Base-by-base conservation (phyloP, 768 basidiomycete genomes). In the Tephrocybe rancida region DNA sequence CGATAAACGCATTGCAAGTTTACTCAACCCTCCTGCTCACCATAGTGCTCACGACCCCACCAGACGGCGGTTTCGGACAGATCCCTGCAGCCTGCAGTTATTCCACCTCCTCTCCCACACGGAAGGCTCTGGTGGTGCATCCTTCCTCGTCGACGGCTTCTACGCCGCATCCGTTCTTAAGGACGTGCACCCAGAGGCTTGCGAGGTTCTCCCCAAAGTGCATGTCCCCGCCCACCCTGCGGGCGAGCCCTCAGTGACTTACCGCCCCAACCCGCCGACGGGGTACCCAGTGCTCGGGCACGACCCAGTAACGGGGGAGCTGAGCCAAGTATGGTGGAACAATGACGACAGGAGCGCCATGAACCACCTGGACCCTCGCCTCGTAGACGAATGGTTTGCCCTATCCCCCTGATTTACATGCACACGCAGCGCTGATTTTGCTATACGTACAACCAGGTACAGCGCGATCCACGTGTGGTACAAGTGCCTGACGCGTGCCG, bases 71-170 rank as follows among this genome's bases (percentile, higher is more conserved):
- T 14, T 16, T 16, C 43, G 93, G 90, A 95, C 90, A 22, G 92
- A 98, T 67, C 95, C 96, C 3, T 90, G 89, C 52, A 95, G 96
- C n/a, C 75, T 98, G 11, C 97, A 99, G 63, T 75, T 97, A 42
- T 98, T 98, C 74, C 97, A 99, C 70, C 80, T 98, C 39, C 84
- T 98, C 32, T 90, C 89, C 0, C 85, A 92, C 66, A 82, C 86
- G 2, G 83, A 85, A 1, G 94, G 94, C 18, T 76, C 78, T 13
- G 96, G 96, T 1, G 96, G 96, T 14, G 79, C 86, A 3, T 92
- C 92, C 3, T 79, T 98, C n/a, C 86, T 98, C 38, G 93, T 98
- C 13, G 96, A 99, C 64, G 95, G 93, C 22, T 97, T 97, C 77
- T 90, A 95, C 65, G 88, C 86, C 49, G 95, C 96, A 1, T 86